Conservation (phyloP, 2,329 filamentous ascomycete species). For the Nannizziopsis barbatae region DNA sequence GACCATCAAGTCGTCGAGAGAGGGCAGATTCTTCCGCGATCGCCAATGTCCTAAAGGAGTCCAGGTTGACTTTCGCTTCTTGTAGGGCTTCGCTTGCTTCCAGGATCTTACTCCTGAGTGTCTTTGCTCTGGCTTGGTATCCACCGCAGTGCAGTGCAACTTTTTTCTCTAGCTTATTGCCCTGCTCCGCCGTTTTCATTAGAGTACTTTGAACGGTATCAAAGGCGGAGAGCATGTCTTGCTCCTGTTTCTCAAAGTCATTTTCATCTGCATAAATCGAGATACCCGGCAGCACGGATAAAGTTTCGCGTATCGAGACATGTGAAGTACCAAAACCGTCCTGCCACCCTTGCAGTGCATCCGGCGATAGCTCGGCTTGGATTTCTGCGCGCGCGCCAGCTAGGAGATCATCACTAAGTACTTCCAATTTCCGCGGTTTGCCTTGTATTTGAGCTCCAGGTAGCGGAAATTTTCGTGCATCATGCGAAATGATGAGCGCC, state of each 20-base stretch:
- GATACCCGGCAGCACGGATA: slow-evolving; percentile 56
- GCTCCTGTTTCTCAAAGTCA: slow-evolving; percentile 46
- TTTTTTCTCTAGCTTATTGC: slow-evolving; percentile 87
- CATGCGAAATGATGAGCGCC: slow-evolving; percentile 67
- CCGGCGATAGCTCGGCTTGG: slow-evolving; percentile 49
- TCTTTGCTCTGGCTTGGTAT: slow-evolving; percentile 76
- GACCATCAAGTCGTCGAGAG: slow-evolving; percentile 55
- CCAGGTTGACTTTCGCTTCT: slow-evolving; percentile 59
- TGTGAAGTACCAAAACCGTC: slow-evolving; percentile 43
- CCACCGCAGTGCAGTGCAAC: slow-evolving; percentile 77
- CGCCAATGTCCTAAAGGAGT: slow-evolving; percentile 63
- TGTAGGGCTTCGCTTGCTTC: slow-evolving; percentile 65
- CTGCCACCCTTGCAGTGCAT: slow-evolving; percentile 40
- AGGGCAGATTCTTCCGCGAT: slow-evolving; percentile 71
- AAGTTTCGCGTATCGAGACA: slow-evolving; percentile 38
- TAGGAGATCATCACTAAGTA: slow-evolving; percentile 59
- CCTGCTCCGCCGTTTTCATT: slow-evolving; percentile 61
- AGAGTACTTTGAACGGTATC: slow-evolving; percentile 65
- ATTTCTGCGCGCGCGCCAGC: slow-evolving; percentile 67
- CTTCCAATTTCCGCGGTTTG: slow-evolving; percentile 47
- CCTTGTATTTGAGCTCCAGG: slow-evolving; percentile 55
- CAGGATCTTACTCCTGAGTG: slow-evolving; percentile 64
- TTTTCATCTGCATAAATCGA: slow-evolving; percentile 69
- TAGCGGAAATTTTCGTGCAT: slow-evolving; percentile 65
- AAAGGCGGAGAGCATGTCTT: slow-evolving; percentile 58